A percentile compares a stretch with the other conserved stretches of the same genome.
Conservation (phyloP, 345 rosid genomes). For the Salix dunnii region DNA sequence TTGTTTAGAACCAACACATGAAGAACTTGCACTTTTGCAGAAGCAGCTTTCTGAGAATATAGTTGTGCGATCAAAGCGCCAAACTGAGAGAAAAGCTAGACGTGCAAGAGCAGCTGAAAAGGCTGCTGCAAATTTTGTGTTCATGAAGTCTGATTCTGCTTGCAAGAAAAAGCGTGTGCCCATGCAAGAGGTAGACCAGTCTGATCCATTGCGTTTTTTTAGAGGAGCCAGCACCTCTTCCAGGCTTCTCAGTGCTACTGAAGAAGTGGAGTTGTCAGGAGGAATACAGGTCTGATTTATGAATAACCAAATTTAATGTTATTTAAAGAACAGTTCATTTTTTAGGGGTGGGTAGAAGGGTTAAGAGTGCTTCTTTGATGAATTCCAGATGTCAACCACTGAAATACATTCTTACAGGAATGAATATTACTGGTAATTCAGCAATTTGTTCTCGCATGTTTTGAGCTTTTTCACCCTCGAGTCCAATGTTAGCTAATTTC, state of each 20-base stretch:
- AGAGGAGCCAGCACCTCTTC: constrained; percentile 62
- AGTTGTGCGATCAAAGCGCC: constrained; percentile 73
- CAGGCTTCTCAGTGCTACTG: constrained; percentile 78
- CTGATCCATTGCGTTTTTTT: constrained; percentile 78
- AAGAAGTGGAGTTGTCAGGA: constrained; percentile 68
- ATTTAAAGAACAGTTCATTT: background rate
- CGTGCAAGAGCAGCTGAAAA: constrained; percentile 70
- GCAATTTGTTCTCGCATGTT: background rate
- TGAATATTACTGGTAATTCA: background rate
- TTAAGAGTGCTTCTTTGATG: background rate
- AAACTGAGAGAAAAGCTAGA: constrained; percentile 69
- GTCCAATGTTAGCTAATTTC: background rate
- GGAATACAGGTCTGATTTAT: constrained; percentile 78
- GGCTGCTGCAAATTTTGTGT: constrained; percentile 47
- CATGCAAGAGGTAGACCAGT: constrained; percentile 57
- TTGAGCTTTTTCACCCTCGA: background rate
- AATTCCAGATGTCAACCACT: too few species aligned
- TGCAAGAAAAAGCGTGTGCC: constrained; percentile 57
- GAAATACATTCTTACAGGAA: too few species aligned
- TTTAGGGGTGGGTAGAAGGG: background rate
- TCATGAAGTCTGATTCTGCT: constrained; percentile 48
- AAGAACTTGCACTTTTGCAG: constrained; percentile 55
- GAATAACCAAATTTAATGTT: background rate
- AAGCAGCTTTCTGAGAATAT: constrained; percentile 47
- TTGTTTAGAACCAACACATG: constrained; percentile 44